A percentile compares a stretch with the other conserved stretches of the same genome.
Conservation (phyloP, 2,329 filamentous ascomycete species). For the Venturia asperata region DNA sequence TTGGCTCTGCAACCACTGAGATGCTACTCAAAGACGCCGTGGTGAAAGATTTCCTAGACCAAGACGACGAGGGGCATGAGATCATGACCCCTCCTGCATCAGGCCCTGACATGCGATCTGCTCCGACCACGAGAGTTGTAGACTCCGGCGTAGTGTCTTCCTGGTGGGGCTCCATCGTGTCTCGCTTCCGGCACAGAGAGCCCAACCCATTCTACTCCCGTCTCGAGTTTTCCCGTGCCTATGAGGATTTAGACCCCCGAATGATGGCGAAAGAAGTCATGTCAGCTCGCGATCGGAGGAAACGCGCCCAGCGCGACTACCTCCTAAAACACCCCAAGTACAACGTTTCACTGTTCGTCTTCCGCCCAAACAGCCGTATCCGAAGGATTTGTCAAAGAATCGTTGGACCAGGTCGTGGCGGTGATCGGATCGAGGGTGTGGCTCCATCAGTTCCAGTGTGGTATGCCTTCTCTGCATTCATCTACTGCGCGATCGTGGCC, state of each 20-base stretch:
- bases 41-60: conserved; percentile 88
- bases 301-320: conserved; percentile 85
- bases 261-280: conserved; percentile 89
- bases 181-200: conserved; percentile 56
- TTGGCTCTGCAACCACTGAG: conserved; percentile 84
- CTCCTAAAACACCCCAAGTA: conserved; percentile 79
- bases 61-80: conserved; percentile 40
- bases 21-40: conserved; percentile 96
- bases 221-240: conserved; percentile 60
- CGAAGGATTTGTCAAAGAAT: conserved; percentile 79
- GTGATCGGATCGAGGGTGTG: conserved; percentile 79
- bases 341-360: conserved; percentile 86
- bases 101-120: conserved; percentile 27
- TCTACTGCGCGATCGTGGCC: conserved; percentile 87
- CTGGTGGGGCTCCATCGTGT: conserved; percentile 54
- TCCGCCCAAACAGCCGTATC: conserved; percentile 68
- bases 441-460: conserved; percentile 83
- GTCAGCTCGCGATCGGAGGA: conserved; percentile 71
- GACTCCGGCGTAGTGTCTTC: conserved; percentile 54
- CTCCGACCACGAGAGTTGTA: conserved; percentile 39
- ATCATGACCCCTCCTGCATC: conserved; percentile 22
- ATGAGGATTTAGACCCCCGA: conserved; percentile 74
- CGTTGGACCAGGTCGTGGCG: conserved; percentile 83
- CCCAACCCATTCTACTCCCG: conserved; percentile 94
- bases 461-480: conserved; percentile 88